Evolutionary conservation across 345 rosid species (phyloP).

Genomic region (Theobroma cacao): DNA sequence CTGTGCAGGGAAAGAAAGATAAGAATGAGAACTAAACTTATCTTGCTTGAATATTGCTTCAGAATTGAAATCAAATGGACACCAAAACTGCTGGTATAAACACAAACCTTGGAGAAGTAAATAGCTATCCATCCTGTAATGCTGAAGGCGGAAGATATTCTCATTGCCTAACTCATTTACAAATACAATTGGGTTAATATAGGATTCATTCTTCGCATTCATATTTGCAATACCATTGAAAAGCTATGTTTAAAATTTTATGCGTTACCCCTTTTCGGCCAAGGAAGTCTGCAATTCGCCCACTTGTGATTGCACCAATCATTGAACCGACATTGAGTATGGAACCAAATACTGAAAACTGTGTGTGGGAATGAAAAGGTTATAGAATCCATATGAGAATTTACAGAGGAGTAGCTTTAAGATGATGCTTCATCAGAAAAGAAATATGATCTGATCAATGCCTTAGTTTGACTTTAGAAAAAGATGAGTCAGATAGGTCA

Average conservation of each 20-base stretch:
- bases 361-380: slow-evolving; percentile 15
- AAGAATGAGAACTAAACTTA: not conserved
- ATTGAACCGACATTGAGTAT: slow-evolving; percentile 81
- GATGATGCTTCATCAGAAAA: not conserved
- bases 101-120: slow-evolving; percentile 13
- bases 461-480: not conserved
- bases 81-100: not conserved
- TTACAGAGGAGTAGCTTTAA: not conserved
- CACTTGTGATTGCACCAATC: slow-evolving; percentile 86
- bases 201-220: not conserved
- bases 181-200: not conserved
- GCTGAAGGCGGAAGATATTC: not conserved
- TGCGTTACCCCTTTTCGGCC: slow-evolving; percentile 81
- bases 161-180: slow-evolving; percentile 8
- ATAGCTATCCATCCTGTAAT: slow-evolving; percentile 20
- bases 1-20: not conserved
- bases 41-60: not conserved
- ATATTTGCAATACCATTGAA: not conserved
- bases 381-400: not conserved
- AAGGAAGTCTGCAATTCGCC: slow-evolving; percentile 64
- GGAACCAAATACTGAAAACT: slow-evolving; percentile 86
- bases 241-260: not conserved
- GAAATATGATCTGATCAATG: not conserved
- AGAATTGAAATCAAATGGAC: not conserved
- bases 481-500: not conserved